These are phyloP conservation scores for Eutrema yunnanense DNA, from an alignment of 345 rosid species.

Conservation along the genomic window DNA sequence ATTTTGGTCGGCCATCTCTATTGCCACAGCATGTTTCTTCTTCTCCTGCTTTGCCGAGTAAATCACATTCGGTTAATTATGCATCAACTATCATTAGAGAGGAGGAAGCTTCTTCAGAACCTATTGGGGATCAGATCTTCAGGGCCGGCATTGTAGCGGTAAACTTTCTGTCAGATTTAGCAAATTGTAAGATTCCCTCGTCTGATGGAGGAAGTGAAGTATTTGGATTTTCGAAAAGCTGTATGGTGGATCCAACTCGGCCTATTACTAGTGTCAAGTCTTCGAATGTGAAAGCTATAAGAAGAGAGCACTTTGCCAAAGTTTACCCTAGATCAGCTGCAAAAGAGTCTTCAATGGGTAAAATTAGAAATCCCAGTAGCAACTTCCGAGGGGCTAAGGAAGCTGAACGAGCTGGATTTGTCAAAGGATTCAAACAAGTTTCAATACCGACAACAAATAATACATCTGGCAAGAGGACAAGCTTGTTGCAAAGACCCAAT, in stretches of 20 bases:
- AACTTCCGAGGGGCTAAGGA: slow-evolving; percentile 34
- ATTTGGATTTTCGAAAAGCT: slow-evolving; percentile 30
- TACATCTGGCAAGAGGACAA: slow-evolving; percentile 42
- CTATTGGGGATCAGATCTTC: slow-evolving; percentile 59
- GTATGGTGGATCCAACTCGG: slow-evolving; percentile 59
- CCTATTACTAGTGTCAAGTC: slow-evolving; percentile 43
- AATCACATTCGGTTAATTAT: slow-evolving; percentile 44
- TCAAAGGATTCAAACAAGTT: slow-evolving; percentile 42
- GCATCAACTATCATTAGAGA: slow-evolving; percentile 35
- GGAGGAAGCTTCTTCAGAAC: slow-evolving; percentile 42
- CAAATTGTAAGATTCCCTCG: slow-evolving; percentile 56
- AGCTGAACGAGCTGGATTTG: slow-evolving; percentile 36
- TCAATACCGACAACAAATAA: slow-evolving; percentile 24
- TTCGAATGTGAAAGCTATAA: slow-evolving; percentile 43
- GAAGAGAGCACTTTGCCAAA: slow-evolving; percentile 50
- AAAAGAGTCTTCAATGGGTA: slow-evolving; percentile 29
- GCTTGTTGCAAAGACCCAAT: slow-evolving; percentile 34
- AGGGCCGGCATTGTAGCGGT: slow-evolving; percentile 70
- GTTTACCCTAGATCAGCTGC: slow-evolving; percentile 47
- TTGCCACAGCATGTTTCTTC: slow-evolving; percentile 36
- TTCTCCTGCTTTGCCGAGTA: slow-evolving; percentile 34
- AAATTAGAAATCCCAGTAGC: slow-evolving; percentile 25
- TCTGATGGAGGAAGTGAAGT: slow-evolving; percentile 49
- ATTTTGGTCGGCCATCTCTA: slow-evolving; percentile 20
- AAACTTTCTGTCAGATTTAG: slow-evolving; percentile 55